Conservation (phyloP, 495 filamentous ascomycete genomes). For the Polyplosphaeria fusca region DNA sequence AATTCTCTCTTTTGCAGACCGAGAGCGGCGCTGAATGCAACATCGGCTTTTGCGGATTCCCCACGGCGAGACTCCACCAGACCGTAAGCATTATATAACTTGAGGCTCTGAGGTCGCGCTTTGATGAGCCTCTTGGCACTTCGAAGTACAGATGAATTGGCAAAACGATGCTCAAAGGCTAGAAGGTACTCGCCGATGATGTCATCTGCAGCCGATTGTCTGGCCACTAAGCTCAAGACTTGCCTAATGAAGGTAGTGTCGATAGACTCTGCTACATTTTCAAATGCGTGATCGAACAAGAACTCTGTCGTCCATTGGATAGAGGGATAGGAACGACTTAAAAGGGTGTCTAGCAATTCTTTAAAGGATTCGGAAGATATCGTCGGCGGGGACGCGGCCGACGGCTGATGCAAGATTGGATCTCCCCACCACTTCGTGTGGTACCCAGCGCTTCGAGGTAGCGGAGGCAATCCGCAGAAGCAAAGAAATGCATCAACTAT, state of each 20-base stretch:
- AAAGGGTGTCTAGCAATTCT: background rate
- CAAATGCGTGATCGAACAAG: slow-evolving; percentile 17
- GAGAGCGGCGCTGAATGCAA: slow-evolving; percentile 65
- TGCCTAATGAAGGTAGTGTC: slow-evolving; percentile 48
- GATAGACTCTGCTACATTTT: slow-evolving; percentile 31
- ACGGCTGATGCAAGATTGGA: slow-evolving; percentile 18
- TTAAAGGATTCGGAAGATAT: no score
- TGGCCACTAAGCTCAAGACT: slow-evolving; percentile 57
- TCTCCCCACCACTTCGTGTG: slow-evolving; percentile 9
- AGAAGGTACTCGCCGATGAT: slow-evolving; percentile 68
- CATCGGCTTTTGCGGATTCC: slow-evolving; percentile 53
- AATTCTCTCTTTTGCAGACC: slow-evolving; percentile 51
- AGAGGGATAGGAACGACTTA: background rate
- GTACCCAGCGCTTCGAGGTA: slow-evolving; percentile 12
- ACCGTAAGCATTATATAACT: slow-evolving; percentile 76
- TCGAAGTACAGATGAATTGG: slow-evolving; percentile 46
- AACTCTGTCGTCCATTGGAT: slow-evolving; percentile 27
- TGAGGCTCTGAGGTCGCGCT: slow-evolving; percentile 58
- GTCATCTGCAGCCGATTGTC: slow-evolving; percentile 42
- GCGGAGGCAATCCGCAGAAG: slow-evolving; percentile 67
- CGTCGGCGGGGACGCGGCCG: no score
- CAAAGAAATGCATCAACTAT: slow-evolving; percentile 65
- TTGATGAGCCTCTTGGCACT: slow-evolving; percentile 71
- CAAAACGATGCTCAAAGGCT: slow-evolving; percentile 62
- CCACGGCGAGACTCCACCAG: slow-evolving; percentile 63